Percentiles rank a stretch among this genome's conserved stretches.
Conservation (phyloP, 805 yeast species). For the Myxozyma monticola region DNA sequence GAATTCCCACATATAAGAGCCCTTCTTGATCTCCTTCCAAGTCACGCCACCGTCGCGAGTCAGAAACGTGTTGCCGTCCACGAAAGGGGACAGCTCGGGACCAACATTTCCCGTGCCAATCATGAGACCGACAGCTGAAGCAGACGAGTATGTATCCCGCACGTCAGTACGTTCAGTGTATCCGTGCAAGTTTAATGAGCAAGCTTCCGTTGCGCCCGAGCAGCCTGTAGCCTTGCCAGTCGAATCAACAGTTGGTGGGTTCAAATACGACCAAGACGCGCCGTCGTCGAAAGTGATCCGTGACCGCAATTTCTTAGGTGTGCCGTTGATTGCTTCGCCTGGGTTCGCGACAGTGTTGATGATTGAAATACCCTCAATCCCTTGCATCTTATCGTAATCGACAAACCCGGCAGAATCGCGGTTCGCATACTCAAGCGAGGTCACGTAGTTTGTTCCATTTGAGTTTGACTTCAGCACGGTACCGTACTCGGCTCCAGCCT, state of each 20-base stretch:
- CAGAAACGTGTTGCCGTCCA: constrained; percentile 67
- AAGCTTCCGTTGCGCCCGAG: constrained; percentile 51
- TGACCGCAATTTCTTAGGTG: constrained; percentile 62
- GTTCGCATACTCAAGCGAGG: constrained; percentile 68
- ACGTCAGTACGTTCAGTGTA: constrained; percentile 82
- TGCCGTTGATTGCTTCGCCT: constrained; percentile 46
- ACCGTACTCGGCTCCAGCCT: constrained; percentile 63
- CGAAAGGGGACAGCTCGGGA: constrained; percentile 48
- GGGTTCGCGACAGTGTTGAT: constrained; percentile 68
- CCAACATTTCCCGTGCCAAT: constrained; percentile 96
- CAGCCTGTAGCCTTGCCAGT: constrained; percentile 60
- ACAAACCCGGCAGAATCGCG: constrained; percentile 73
- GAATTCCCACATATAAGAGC: constrained; percentile 86
- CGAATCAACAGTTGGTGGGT: constrained; percentile 69
- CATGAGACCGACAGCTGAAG: constrained; percentile 85
- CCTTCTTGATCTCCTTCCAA: constrained; percentile 78
- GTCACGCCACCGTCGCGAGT: constrained; percentile 88
- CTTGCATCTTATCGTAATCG: constrained; percentile 82
- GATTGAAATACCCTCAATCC: constrained; percentile 80
- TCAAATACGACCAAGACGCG: constrained; percentile 72
- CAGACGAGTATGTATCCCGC: constrained; percentile 83
- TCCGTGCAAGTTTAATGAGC: constrained; percentile 85
- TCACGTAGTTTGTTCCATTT: constrained; percentile 83
- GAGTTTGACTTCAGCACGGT: constrained; percentile 82
- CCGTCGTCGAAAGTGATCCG: constrained; percentile 88